Evolutionary conservation across 2,329 filamentous ascomycete genomes (phyloP), one percentile per base, ranked within the genome.

Genomic region (Sporothrix humicola): DNA sequence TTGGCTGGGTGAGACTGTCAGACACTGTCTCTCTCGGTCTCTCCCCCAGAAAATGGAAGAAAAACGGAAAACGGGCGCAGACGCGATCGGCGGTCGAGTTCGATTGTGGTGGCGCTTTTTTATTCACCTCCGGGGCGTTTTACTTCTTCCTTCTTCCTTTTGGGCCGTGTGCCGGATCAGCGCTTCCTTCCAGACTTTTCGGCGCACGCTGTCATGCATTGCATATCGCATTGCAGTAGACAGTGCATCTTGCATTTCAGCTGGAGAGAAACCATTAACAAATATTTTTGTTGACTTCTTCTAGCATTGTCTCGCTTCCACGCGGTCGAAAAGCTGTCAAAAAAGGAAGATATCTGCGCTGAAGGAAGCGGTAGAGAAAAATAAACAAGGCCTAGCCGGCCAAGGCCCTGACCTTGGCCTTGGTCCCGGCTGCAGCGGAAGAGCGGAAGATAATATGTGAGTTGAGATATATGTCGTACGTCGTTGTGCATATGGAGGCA

Each of bases 161-260:
- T 42, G 31, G 31, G 31, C 31, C 31, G 3, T 37, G 31, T 37
- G 4, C 31, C 31, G 31, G 31, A 37, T 37, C 31, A 37, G 31
- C 31, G 31, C 31, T 37, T 31, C 7, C 15, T 59, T 31, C 20
- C 12, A 7, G 48, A 52, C 23, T 59, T 10, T 37, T 59, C 42
- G 20, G 65, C 52, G 65, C 65, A 68, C 23, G 3, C 65, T 68
- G 20, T 66, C 42, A 66, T 68, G 65, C 65, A 68, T 52, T 68
- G 63, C 63, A 68, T 52, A 68, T 52, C 50, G 63, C 63, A 68
- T 52, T 68, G 65, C 65, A 52, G 65, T 68, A 52, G 23, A 37
- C 46, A 46, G 10, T 68, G 65, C 61, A 66, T 50, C 31, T 59
- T 68, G 31, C 63, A 68, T 17, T n/a, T 26, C 20, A 52, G 48